Conservation (phyloP, 225 moss, liverwort and hornwort species). For the Bryum argenteum region DNA sequence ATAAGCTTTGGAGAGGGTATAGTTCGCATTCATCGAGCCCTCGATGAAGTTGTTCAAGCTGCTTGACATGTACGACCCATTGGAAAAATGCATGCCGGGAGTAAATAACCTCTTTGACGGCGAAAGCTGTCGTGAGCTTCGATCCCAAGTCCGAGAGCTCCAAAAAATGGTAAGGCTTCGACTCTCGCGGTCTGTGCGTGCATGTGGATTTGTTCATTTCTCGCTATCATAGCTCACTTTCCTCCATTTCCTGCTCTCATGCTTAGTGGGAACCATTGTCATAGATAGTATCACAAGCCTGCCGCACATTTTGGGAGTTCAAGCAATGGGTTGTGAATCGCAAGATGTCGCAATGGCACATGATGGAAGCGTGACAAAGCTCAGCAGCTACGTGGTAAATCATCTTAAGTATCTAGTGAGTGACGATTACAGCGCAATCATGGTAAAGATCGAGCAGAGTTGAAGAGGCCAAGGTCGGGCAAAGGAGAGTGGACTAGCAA, state of each 20-base stretch:
- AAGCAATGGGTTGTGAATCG: slow-evolving; percentile 64
- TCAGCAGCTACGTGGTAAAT: slow-evolving; percentile 91
- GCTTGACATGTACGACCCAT: slow-evolving; percentile 88
- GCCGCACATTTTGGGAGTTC: slow-evolving; percentile 73
- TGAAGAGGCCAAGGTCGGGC: no score
- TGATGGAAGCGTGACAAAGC: slow-evolving; percentile 70
- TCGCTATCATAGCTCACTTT: background rate
- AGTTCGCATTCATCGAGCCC: slow-evolving; percentile 72
- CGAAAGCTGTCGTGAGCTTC: slow-evolving; percentile 73
- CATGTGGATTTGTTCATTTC: background rate
- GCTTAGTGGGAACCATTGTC: slow-evolving; percentile 9
- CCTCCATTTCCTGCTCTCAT: slow-evolving; percentile 20
- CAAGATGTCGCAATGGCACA: slow-evolving; percentile 56
- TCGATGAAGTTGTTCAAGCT: slow-evolving; percentile 86
- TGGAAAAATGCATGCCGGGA: slow-evolving; percentile 64
- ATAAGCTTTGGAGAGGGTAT: slow-evolving; percentile 86
- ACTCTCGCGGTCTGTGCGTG: slow-evolving; percentile 2
- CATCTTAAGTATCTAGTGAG: no score
- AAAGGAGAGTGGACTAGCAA: no score
- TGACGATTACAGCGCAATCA: no score
- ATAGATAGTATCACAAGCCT: slow-evolving; percentile 67
- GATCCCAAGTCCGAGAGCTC: slow-evolving; percentile 70
- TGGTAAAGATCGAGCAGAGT: no score
- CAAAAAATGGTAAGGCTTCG: no score
- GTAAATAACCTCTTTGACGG: slow-evolving; percentile 80